Percentiles rank a stretch among this genome's conserved stretches.
Conservation (phyloP, 1,284 basidiomycete species). For the Microbotryum silenes-acaulis region DNA sequence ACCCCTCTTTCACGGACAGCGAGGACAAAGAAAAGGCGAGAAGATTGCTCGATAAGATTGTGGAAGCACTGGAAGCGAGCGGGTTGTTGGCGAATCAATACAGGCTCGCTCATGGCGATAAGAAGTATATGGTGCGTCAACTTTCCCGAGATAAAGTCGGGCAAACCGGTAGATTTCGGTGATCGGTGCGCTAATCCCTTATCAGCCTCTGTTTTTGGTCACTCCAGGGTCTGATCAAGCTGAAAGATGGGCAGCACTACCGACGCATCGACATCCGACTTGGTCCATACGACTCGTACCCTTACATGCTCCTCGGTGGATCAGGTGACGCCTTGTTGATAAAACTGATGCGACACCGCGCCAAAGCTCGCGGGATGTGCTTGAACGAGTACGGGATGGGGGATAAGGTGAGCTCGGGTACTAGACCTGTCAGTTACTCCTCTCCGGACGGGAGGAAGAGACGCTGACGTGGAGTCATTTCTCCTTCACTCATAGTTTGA, state of each 20-base stretch:
- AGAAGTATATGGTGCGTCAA: slow-evolving; percentile 19
- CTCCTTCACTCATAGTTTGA: slow-evolving; percentile 3
- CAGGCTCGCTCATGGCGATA: slow-evolving; percentile 16
- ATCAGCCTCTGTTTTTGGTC: neutral
- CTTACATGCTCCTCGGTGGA: slow-evolving; percentile 21
- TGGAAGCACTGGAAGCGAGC: slow-evolving; percentile 10
- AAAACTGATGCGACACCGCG: slow-evolving; percentile 24
- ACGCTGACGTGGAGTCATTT: neutral
- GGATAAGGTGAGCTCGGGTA: slow-evolving; percentile 1
- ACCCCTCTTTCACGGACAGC: slow-evolving; percentile 19
- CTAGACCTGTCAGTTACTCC: slow-evolving; percentile 1
- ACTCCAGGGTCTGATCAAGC: slow-evolving; percentile 23
- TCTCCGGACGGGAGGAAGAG: slow-evolving; percentile 11
- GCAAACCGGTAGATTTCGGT: too few species aligned
- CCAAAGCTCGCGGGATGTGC: slow-evolving; percentile 14
- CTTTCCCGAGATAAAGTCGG: too few species aligned
- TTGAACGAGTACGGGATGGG: slow-evolving; percentile 35
- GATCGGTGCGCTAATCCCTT: too few species aligned
- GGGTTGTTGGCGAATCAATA: slow-evolving; percentile 18
- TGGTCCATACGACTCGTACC: slow-evolving; percentile 12
- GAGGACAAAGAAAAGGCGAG: slow-evolving; percentile 16
- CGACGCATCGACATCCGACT: slow-evolving; percentile 31
- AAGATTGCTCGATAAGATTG: slow-evolving; percentile 16
- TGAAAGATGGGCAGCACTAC: slow-evolving; percentile 12
- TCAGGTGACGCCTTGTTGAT: slow-evolving; percentile 23